phyloP scores from a whole-genome alignment of 1,139 yeast genomes.

The Yamadazyma aaseri region DNA sequence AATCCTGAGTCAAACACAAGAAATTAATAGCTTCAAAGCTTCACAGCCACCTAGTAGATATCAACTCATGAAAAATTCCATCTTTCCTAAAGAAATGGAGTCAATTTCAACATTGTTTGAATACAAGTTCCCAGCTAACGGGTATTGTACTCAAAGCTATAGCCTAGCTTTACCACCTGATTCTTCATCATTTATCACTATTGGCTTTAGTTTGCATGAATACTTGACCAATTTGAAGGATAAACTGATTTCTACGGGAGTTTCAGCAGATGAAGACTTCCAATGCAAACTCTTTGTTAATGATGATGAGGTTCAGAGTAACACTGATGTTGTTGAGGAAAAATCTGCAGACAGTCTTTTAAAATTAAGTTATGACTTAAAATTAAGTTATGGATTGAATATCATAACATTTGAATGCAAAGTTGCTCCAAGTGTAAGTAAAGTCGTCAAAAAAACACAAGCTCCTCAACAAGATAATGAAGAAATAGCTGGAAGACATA shows the following conservation, averaged over 20 bases:
- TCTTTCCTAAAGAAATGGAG: constrained; percentile 33
- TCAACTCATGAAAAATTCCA: constrained; percentile 27
- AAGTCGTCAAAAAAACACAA: constrained; percentile 28
- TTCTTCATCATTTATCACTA: constrained; percentile 42
- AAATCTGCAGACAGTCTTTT: constrained; percentile 18
- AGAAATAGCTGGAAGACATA: constrained; percentile 39
- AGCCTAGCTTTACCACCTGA: constrained; percentile 45
- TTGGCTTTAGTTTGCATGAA: constrained; percentile 45
- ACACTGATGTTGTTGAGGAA: constrained; percentile 39
- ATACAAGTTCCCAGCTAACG: constrained; percentile 45
- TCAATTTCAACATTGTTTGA: constrained; percentile 38
- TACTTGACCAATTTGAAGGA: constrained; percentile 35
- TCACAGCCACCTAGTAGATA: constrained; percentile 18
- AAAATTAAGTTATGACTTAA: constrained; percentile 47
- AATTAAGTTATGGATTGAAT: constrained; percentile 49
- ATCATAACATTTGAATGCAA: constrained; percentile 47
- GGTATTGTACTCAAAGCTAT: constrained; percentile 42
- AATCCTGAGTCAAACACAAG: constrained; percentile 27
- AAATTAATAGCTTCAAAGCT: constrained; percentile 17
- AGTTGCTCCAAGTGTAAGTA: constrained; percentile 40
- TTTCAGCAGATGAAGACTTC: constrained; percentile 39
- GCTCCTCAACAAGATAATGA: constrained; percentile 25
- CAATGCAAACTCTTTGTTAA: constrained; percentile 46
- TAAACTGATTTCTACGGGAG: constrained; percentile 25
- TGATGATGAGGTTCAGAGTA: constrained; percentile 45